Conservation (phyloP, 2,329 filamentous ascomycete species). For the Fusarium multiceps region DNA sequence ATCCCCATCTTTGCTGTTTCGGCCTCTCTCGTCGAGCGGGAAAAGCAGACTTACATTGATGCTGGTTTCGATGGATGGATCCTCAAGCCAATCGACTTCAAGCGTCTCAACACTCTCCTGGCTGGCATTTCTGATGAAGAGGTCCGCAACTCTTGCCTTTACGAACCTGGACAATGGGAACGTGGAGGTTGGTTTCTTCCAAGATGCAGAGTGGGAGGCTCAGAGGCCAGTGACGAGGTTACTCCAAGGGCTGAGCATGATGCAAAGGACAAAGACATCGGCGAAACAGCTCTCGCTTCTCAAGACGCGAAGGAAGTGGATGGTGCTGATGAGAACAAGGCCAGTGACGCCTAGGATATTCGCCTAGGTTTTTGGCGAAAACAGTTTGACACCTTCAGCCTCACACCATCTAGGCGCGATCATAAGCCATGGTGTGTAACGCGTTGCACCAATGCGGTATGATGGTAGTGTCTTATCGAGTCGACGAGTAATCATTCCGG, state of each 20-base stretch:
- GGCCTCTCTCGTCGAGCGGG: slow-evolving; percentile 79
- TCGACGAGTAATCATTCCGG: not conserved
- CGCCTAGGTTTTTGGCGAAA: not conserved
- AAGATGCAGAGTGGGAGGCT: slow-evolving; percentile 17
- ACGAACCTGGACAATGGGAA: slow-evolving; percentile 81
- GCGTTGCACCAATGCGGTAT: not conserved
- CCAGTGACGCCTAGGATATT: not conserved
- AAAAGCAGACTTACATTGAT: slow-evolving; percentile 75
- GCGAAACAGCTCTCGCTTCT: not conserved
- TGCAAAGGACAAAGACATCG: slow-evolving; percentile 30
- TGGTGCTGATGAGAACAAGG: not conserved
- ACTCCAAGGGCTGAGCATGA: slow-evolving; percentile 46
- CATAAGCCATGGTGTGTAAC: not conserved
- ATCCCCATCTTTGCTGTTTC: slow-evolving; percentile 89
- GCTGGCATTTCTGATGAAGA: slow-evolving; percentile 73
- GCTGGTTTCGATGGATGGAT: slow-evolving; percentile 93
- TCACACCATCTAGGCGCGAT: not conserved
- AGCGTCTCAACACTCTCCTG: slow-evolving; percentile 75
- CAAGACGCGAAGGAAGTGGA: not conserved
- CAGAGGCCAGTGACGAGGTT: slow-evolving; percentile 37
- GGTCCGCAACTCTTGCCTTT: slow-evolving; percentile 71
- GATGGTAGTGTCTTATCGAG: not conserved
- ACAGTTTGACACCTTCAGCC: not conserved
- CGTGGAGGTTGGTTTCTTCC: slow-evolving; percentile 81
- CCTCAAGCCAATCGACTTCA: slow-evolving; percentile 86